Percentiles rank a stretch among this genome's conserved stretches.
phyloP scores from a whole-genome alignment of 169 alveolate species.

The Eimeria praecox region DNA sequence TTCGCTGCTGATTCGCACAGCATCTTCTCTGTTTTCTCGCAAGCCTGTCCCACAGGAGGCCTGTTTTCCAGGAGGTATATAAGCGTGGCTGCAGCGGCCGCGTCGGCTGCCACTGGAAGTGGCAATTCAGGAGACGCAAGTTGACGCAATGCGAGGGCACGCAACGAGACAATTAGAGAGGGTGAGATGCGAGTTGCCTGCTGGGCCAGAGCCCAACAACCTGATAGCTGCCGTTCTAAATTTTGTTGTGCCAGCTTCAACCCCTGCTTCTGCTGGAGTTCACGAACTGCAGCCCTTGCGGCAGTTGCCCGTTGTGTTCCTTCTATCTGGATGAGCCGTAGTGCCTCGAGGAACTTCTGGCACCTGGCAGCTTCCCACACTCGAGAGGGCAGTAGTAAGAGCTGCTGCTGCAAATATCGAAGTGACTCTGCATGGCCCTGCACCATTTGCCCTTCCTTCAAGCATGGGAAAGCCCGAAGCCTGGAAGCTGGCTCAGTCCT shows the following conservation, averaged over 20 bases:
- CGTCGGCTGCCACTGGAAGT: slow-evolving; percentile 46
- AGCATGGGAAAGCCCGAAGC: not conserved
- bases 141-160: slow-evolving; percentile 62
- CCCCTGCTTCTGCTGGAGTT: slow-evolving; percentile 25
- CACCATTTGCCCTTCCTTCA: not conserved
- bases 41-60: not conserved
- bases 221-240: slow-evolving; percentile 5
- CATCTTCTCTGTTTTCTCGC: not conserved
- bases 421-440: not conserved
- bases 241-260: not conserved
- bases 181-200: not conserved
- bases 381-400: slow-evolving; percentile 49
- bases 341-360: slow-evolving; percentile 52
- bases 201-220: slow-evolving; percentile 67
- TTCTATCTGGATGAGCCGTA: slow-evolving; percentile 26
- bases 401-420: slow-evolving; percentile 50
- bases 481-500: not conserved
- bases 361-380: slow-evolving; percentile 63
- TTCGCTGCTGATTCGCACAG: slow-evolving; percentile 18
- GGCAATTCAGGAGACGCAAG: slow-evolving; percentile 31
- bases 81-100: slow-evolving; percentile 59
- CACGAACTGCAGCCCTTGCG: slow-evolving; percentile 49
- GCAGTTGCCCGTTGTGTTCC: not conserved
- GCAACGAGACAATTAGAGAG: slow-evolving; percentile 21
- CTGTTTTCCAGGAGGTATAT: slow-evolving; percentile 42